Evolutionary conservation across 2,329 filamentous ascomycete genomes (phyloP).

Genomic region (Curvularia verruculosa): DNA sequence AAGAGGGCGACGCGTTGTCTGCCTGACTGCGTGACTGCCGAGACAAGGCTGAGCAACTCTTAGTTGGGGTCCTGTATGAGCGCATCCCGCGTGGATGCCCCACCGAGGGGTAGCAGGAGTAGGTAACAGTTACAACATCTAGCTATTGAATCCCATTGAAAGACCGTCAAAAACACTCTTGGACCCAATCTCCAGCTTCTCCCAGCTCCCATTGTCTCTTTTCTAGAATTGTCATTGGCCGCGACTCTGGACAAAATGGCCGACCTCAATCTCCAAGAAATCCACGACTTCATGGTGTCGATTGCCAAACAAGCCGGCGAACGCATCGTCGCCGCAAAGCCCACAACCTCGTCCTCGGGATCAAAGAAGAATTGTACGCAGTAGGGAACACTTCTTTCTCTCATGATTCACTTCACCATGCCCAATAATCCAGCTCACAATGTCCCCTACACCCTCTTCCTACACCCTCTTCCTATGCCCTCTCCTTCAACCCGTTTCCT

Average conservation of each 20-base stretch:
- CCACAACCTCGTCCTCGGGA: conserved; percentile 50
- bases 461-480: not conserved
- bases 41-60: too few relatives aligned
- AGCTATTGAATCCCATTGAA: not conserved
- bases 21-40: too few relatives aligned
- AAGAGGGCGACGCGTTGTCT: too few relatives aligned
- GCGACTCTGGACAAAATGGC: conserved; percentile 37
- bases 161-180: not conserved
- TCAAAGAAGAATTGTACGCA: conserved; percentile 59
- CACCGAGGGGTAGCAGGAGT: conserved; percentile 1
- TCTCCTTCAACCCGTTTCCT: not conserved
- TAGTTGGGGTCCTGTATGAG: conserved; percentile 4
- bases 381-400: too few relatives aligned
- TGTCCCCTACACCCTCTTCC: too few relatives aligned
- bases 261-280: conserved; percentile 53
- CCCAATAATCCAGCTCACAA: too few relatives aligned
- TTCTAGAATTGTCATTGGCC: too few relatives aligned
- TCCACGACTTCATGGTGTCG: conserved; percentile 56
- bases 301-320: conserved; percentile 55
- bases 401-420: too few relatives aligned
- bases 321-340: conserved; percentile 55
- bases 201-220: not conserved
- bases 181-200: not conserved
- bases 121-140: not conserved
- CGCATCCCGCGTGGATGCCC: not conserved